Evolutionary conservation across 306 rosid genomes (phyloP), one percentile per base, ranked within the genome.

Genomic region (Psophocarpus tetragonolobus): DNA sequence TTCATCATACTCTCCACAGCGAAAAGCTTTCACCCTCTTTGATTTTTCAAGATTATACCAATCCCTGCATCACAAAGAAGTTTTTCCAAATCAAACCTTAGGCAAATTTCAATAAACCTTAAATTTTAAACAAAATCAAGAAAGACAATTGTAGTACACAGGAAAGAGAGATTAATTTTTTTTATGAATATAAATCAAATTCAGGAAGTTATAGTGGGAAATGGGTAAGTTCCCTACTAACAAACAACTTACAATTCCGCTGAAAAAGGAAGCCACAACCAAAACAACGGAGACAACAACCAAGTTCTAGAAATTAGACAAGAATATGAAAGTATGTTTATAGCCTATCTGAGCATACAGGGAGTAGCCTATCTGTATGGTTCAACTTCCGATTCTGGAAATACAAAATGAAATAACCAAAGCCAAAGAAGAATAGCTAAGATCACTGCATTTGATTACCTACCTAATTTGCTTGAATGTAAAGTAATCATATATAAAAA

Each of bases 31-130:
- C 64, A 96, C 91, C 74, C 98, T 89, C 88, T 96, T 92, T 2
- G 99, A 96, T 72, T 88, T 96, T 76, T 91, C 97, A 82, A 96
- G 94, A 85, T 96, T 96, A 86, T 92, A 96, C 98, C 99, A 96
- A 82, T 96, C 99, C 91, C 99, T 96, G 35, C 7, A 82, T 21
- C 82, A 82, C 82, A 77, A 48, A 69, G 70, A 1, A 38, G n/a
- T 21, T 71, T 65, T 75, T 38, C 45, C 82, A 81, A 68, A 80
- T 87, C 76, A 86, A 81, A 79, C 79, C 76, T 36, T 41, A 12
- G 15, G 64, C 50, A 80, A 21, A 82, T 42, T 71, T 54, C 56
- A 77, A 72, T 44, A 47, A 76, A 75, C 38, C 78, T 65, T 70
- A 68, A 60, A 73, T 60, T 45, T 63, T 73, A 74, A 81, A 51